Evolutionary conservation across 2,329 filamentous ascomycete species (phyloP).

Genomic region (Fusarium circinatum): DNA sequence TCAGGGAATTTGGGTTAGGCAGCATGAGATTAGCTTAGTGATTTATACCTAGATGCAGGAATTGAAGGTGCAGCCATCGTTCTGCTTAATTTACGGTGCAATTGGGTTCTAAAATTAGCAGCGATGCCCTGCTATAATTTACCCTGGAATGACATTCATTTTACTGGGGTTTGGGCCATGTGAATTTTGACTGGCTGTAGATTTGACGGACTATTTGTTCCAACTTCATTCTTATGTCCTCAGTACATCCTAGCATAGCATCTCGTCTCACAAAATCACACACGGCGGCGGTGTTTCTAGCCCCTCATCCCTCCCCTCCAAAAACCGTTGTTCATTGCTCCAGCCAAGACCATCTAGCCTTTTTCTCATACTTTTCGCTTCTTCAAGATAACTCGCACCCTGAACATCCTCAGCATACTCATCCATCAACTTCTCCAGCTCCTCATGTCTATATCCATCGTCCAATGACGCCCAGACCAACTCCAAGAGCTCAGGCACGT

Average conservation of each 20-base stretch:
- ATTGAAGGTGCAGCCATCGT: not conserved
- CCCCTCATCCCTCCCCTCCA: not conserved
- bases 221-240: no score
- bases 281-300: not conserved
- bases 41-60: no score
- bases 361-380: constrained; percentile 3
- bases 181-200: no score
- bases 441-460: constrained; percentile 14
- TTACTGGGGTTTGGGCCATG: not conserved
- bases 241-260: no score
- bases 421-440: constrained; percentile 10
- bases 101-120: not conserved
- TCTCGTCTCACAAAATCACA: constrained; percentile 2
- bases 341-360: constrained; percentile 4
- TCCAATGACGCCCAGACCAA: constrained; percentile 10
- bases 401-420: constrained; percentile 10
- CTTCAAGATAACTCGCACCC: constrained; percentile 7
- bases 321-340: not conserved
- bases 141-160: not conserved
- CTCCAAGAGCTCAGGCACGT: constrained; percentile 21
- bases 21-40: not conserved
- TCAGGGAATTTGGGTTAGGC: not conserved
- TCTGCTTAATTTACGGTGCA: not conserved
- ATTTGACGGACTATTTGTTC: not conserved
- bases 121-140: no score